Conservation (phyloP, 495 filamentous ascomycete species). For the Aspergillus nidulans region DNA sequence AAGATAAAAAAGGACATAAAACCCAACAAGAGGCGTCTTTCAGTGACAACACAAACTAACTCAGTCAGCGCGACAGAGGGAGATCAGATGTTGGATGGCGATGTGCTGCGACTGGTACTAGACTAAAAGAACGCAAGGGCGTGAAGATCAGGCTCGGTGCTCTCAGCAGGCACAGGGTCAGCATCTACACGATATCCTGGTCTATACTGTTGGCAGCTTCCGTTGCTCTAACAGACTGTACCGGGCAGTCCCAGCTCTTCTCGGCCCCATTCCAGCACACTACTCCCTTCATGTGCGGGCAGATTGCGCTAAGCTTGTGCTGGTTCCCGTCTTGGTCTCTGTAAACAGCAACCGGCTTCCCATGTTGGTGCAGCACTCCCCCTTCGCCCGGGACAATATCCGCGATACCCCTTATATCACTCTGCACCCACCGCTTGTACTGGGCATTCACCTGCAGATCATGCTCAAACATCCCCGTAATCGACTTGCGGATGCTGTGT, state of each 20-base stretch:
- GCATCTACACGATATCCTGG: no score
- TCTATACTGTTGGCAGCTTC: no score
- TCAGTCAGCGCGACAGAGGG: no score
- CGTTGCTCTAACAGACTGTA: no score
- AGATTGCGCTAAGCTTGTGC: conserved; percentile 47
- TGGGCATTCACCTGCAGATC: conserved; percentile 52
- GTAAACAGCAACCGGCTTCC: conserved; percentile 23
- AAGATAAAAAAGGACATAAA: no score
- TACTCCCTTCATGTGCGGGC: conserved; percentile 53
- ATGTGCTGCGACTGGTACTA: no score
- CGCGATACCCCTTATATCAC: conserved; percentile 55
- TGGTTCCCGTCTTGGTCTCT: conserved; percentile 51
- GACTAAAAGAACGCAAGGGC: no score
- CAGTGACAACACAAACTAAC: no score
- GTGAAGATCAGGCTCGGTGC: no score
- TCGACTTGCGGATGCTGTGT: not conserved
- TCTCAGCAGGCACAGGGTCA: no score
- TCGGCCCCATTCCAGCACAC: conserved; percentile 53
- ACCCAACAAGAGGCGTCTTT: no score
- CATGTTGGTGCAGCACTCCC: conserved; percentile 52
- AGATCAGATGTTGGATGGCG: no score
- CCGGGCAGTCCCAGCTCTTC: conserved; percentile 50
- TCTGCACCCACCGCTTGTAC: conserved; percentile 52
- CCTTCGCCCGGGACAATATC: conserved; percentile 44
- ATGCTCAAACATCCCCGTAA: conserved; percentile 34